phyloP scores from a whole-genome alignment of 2,329 filamentous ascomycete species.

The Aspergillus melleus region DNA sequence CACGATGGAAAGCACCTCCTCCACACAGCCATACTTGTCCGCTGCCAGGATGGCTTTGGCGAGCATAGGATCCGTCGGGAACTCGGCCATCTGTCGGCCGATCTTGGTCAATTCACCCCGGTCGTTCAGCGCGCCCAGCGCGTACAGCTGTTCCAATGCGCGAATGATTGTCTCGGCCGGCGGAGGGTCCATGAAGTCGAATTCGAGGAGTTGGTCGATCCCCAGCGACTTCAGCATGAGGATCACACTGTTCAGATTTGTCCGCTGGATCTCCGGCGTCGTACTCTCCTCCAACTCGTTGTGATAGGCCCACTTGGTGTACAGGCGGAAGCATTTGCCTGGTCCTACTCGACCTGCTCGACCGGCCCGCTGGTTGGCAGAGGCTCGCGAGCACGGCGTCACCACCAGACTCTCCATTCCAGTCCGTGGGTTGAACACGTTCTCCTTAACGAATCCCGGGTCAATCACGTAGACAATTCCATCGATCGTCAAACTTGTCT shows the following conservation, averaged over 20 bases:
- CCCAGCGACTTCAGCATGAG: conserved; percentile 85
- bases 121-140: conserved; percentile 83
- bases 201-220: conserved; percentile 88
- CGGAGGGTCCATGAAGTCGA: conserved; percentile 95
- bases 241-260: conserved; percentile 81
- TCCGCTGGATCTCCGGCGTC: conserved; percentile 88
- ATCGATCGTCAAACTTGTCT: conserved; percentile 93
- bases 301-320: conserved; percentile 90
- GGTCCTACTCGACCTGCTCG: conserved; percentile 89
- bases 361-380: conserved; percentile 88
- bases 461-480: conserved; percentile 97
- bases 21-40: conserved; percentile 86
- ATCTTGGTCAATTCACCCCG: conserved; percentile 86
- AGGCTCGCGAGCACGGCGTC: conserved; percentile 86
- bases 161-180: conserved; percentile 86
- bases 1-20: conserved; percentile 90
- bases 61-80: conserved; percentile 89
- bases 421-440: conserved; percentile 85
- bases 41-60: conserved; percentile 86
- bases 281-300: conserved; percentile 93
- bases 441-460: conserved; percentile 92
- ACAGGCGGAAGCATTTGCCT: conserved; percentile 90
- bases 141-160: conserved; percentile 87
- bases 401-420: conserved; percentile 92
- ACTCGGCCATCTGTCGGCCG: conserved; percentile 92